Conservation (phyloP, 208 protist genomes). For the Trypanosoma avium region DNA sequence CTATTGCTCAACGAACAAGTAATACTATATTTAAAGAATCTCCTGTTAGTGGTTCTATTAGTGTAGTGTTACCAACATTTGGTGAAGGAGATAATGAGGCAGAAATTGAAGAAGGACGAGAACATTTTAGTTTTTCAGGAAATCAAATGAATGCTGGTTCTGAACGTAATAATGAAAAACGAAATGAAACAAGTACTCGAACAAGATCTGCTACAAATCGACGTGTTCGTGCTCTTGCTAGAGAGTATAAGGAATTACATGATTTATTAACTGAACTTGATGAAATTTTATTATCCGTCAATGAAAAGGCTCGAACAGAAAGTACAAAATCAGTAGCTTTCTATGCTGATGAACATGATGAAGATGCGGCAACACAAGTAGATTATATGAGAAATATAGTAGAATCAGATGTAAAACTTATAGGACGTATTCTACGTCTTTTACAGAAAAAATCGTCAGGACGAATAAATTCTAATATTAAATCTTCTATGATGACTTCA, state of each 20-base stretch:
- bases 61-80: background rate
- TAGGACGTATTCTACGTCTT: background rate
- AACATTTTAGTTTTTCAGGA: too few species aligned
- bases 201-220: background rate
- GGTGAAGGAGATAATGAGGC: too few species aligned
- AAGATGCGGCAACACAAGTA: background rate
- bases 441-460: background rate
- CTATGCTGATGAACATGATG: background rate
- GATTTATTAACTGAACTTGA: background rate
- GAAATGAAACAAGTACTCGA: background rate
- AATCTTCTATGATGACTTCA: too few species aligned
- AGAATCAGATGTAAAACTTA: background rate
- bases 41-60: background rate
- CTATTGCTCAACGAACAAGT: too few species aligned
- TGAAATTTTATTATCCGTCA: background rate
- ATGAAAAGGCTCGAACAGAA: background rate
- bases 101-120: too few species aligned
- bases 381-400: constrained; percentile 2
- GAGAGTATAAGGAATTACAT: constrained; percentile 4
- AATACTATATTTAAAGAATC: too few species aligned
- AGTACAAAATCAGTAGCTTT: background rate
- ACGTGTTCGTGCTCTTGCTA: background rate
- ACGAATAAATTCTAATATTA: too few species aligned
- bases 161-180: too few species aligned
- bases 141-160: too few species aligned